These are phyloP conservation scores for Dittrichia graveolens DNA, from an alignment of 129 eudicot species.

Conservation along the genomic window DNA sequence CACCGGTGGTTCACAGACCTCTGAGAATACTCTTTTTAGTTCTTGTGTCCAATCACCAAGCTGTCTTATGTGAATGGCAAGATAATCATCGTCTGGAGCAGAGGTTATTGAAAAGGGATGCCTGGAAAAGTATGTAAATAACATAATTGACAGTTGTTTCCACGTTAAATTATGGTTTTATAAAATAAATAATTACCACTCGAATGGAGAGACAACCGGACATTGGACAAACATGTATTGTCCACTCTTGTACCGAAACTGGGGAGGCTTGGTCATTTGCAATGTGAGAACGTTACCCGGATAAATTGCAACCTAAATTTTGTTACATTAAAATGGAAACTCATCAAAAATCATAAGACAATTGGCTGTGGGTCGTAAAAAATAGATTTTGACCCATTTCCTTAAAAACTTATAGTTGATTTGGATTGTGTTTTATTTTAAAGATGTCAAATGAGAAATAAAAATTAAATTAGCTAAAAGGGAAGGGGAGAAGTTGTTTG, in stretches of 20 bases:
- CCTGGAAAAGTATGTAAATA: constrained; percentile 43
- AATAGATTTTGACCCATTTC: background rate
- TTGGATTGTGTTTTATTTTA: background rate
- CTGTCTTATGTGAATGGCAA: constrained; percentile 85
- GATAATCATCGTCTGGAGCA: constrained; percentile 91
- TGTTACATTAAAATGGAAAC: constrained; percentile 11
- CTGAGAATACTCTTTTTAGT: constrained; percentile 74
- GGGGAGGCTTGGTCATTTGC: constrained; percentile 96
- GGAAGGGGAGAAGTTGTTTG: background rate
- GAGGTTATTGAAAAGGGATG: constrained; percentile 98
- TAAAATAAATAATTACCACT: constrained; percentile 52
- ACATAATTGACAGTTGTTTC: background rate
- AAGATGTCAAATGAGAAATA: background rate
- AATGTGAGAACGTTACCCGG: constrained; percentile 90
- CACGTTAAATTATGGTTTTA: background rate
- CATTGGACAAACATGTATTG: constrained; percentile 99
- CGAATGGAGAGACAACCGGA: constrained; percentile 91
- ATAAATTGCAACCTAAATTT: constrained; percentile 81
- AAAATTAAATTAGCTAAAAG: background rate
- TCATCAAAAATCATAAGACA: background rate
- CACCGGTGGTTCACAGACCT: constrained; percentile 81
- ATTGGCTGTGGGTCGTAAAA: background rate
- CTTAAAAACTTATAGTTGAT: background rate
- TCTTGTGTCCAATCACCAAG: constrained; percentile 98
- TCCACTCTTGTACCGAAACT: constrained; percentile 90